Evolutionary conservation across 2,329 filamentous ascomycete species (phyloP).

Genomic region (Trichocomaceae sp.): DNA sequence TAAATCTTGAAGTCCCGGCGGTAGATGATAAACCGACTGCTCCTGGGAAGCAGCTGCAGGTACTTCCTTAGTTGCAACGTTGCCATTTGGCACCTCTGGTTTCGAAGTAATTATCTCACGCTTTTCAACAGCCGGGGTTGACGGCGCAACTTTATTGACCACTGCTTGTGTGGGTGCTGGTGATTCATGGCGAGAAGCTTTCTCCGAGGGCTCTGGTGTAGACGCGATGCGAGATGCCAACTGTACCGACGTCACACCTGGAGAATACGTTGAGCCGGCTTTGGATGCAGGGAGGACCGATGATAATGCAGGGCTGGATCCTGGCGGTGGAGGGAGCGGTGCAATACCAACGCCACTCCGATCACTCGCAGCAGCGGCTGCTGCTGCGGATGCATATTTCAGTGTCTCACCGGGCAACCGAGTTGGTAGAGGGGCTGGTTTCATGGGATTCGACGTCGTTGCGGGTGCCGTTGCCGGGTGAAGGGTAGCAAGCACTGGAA

Average conservation of each 20-base stretch:
- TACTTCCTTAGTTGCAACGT: slow-evolving; percentile 35
- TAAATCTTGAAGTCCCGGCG: slow-evolving; percentile 79
- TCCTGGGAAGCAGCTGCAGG: slow-evolving; percentile 44
- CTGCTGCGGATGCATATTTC: slow-evolving; percentile 94
- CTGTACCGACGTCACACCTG: slow-evolving; percentile 45
- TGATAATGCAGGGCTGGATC: slow-evolving; percentile 48
- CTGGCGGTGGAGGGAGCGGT: slow-evolving; percentile 83
- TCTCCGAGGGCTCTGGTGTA: slow-evolving; percentile 36
- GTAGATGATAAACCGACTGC: slow-evolving; percentile 88
- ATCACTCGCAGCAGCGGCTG: slow-evolving; percentile 84
- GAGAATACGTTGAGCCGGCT: slow-evolving; percentile 54
- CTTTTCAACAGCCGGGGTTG: slow-evolving; percentile 43
- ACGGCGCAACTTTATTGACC: slow-evolving; percentile 36
- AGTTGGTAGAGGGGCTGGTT: slow-evolving; percentile 80
- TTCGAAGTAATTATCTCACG: slow-evolving; percentile 36
- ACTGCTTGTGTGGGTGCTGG: slow-evolving; percentile 40
- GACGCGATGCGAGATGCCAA: slow-evolving; percentile 39
- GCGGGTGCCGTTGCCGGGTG: slow-evolving; percentile 52
- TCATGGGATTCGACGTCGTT: slow-evolving; percentile 64
- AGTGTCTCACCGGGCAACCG: slow-evolving; percentile 81
- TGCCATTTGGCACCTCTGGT: slow-evolving; percentile 46
- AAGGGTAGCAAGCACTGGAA: slow-evolving; percentile 86
- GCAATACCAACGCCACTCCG: slow-evolving; percentile 85
- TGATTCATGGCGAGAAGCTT: slow-evolving; percentile 44
- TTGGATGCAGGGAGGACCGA: slow-evolving; percentile 45